Evolutionary conservation across 179 eudicot species (phyloP), one percentile per base, ranked within the genome.

Genomic region (Corrigiola litoralis): DNA sequence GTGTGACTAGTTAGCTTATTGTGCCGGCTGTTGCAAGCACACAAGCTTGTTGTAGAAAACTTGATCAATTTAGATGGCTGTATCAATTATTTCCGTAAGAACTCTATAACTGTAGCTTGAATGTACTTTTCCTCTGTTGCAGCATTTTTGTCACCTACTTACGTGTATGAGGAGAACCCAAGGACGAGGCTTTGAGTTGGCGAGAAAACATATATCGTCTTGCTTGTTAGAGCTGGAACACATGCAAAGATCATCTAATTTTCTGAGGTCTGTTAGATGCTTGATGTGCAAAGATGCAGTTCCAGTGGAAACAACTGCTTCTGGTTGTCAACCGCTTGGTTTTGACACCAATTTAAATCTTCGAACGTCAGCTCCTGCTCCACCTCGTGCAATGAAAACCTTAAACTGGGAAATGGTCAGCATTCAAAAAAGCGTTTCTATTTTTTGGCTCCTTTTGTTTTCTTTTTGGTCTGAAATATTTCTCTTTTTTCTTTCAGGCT

Each of bases 111-210:
- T 34, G 31, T 58, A 27, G 40, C 36, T 60, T 21, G 27, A 8
- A 24, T 52, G 63, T 60, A 28, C 24, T 53, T 73, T 45, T 37
- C 14, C 11, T 47, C 24, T 67, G 51, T 61, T 65, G 70, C 95
- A 94, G 99, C 95, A 94, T 79, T 94, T 83, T 72, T 82, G 83
- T 77, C 99, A 90, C 73, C 72, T 77, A 61, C 75, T 94, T 36
- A 65, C 70, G 28, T 88, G 87, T 66, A 76, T 88, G 88, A 86
- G 76, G 82, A 81, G 82, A 67, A 87, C 97, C 52, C 95, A 86
- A 82, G 97, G 97, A 31, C 86, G 80, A 82, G 99, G 99, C 52
- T 82, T 94, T 68, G 97, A 88, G 69, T 75, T 86, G 65, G 99
- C 99, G 3, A 86, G 85, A 74, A 94, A 88, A 74, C 99, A 94